Base-by-base conservation (phyloP, 164 flowering plant genomes). In the Echeveria elegans region DNA sequence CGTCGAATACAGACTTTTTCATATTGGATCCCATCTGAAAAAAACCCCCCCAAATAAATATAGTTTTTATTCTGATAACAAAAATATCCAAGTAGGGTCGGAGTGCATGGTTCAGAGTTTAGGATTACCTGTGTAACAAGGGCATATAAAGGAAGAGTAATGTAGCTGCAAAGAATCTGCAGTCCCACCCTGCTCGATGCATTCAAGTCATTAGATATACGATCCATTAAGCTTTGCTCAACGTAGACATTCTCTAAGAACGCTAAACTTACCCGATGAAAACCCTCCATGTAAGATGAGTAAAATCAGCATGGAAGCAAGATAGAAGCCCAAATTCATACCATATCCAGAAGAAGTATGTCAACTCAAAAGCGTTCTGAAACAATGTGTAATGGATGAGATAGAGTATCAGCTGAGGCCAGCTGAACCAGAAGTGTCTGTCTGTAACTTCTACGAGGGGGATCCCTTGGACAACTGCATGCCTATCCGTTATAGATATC, bases 401-500 rank as follows among this genome's bases (percentile, higher is more conserved):
- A 75, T 79, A 74, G 30, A 95, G 86, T 70, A 90, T 71, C 47
- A 92, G 67, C 15, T 73, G 72, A 31, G 97, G 97, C 82, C 86
- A 72, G 48, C 79, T 23, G 67, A 95, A 90, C 99, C 99, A 92
- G 74, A 95, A 95, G 71, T 90, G 79, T 15, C 65, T 70, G 77
- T 95, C 97, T 11, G 90, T 79, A 73, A 88, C 89, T 82, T 89
- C 85, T 36, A 90, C 97, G 58, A 92, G 88, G 16, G 99, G 97
- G 69, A 92, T 92, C 71, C 99, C 97, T 74, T 90, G 96, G 62
- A 95, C 89, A 6, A 92, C 96, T 7, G 94, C 91, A 75, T 95
- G 99, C 70, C 82, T 86, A 72, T 95, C 94, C 73, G 75, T 71
- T 74, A 95, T 95, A 70, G 87, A 96, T 65, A 92, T 64, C 32